Evolutionary conservation across 352 stramenopile species (phyloP), one percentile per base, ranked within the genome.

Genomic region (Blastocystis sp.): DNA sequence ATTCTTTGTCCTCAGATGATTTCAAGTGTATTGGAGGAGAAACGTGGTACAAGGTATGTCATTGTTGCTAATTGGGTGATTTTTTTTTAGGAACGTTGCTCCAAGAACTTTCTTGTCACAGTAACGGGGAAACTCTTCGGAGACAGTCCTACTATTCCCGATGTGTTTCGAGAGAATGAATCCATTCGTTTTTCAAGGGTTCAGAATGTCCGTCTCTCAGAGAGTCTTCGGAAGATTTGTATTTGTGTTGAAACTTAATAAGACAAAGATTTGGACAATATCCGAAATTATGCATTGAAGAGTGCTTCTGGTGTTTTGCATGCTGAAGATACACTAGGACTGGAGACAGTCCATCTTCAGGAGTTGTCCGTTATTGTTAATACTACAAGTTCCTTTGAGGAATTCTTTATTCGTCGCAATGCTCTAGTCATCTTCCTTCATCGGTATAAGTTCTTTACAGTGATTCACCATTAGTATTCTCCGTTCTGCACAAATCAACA

Each of bases 21-120:
- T 82, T 82, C 73, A 82, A 82, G 40, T 82, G 73, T 82, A 82
- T 82, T 82, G 73, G 73, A 64, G 73, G 73, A 53, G 73, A 82
- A 69, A 24, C 30, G 24, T 82, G 73, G 73, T 82, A 82, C 73
- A 82, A 60, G 57, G 73, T 82, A 82, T 35, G 30, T 53, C n/a
- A 30, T 9, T 24, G 9, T 11, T 3, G 9, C 9, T 17, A 19
- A 6, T 9, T 33, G 27, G 9, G 0, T 35, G 17, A 13, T 69
- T 17, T 66, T 48, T 4, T 35, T 3, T 30, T 82, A 82, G 73
- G 53, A 82, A 44, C 73, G 73, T 22, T 89, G 78, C 30, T 89
- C 78, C 19, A 54, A 76, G 66, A 89, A 89, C 57, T 89, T 89
- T 64, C 66, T 89, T 42, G 66, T 89, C 27, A 62, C 60, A 27